These are phyloP conservation scores for Luvunga scandens DNA, from an alignment of 345 rosid species.

Conservation along the genomic window DNA sequence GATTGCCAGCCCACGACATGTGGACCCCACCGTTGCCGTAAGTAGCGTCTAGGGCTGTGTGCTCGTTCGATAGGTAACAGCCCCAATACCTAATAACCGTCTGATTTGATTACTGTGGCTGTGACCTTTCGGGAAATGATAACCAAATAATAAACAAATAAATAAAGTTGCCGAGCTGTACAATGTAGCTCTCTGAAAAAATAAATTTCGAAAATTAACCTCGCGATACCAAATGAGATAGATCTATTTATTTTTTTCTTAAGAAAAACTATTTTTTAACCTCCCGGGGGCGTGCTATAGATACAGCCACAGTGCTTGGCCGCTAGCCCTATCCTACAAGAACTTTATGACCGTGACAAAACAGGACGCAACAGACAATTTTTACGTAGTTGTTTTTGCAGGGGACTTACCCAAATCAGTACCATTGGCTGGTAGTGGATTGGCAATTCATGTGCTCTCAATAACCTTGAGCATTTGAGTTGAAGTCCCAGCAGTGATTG, in stretches of 20 bases:
- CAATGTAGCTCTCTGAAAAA: no score
- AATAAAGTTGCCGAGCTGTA: no score
- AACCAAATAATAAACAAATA: no score
- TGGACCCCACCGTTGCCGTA: conserved; percentile 14
- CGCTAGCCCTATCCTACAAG: background rate
- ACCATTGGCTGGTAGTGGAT: no score
- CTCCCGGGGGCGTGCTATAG: background rate
- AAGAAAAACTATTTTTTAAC: background rate
- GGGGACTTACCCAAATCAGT: no score
- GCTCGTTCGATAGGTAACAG: background rate
- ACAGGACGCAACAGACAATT: background rate
- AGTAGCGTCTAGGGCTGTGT: background rate
- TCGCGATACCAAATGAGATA: no score
- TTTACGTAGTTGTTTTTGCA: background rate
- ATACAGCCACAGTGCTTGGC: background rate
- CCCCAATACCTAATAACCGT: background rate
- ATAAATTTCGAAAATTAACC: no score
- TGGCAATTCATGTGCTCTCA: no score
- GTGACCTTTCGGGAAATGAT: background rate
- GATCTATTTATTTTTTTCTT: no score
- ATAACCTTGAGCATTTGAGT: no score
- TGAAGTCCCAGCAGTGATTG: no score
- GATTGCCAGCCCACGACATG: conserved; percentile 24
- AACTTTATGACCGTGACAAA: background rate
- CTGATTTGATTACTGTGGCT: background rate